These are phyloP conservation scores for Skeletonema grethae DNA, from an alignment of 108 stramenopile genomes.

Conservation along the genomic window DNA sequence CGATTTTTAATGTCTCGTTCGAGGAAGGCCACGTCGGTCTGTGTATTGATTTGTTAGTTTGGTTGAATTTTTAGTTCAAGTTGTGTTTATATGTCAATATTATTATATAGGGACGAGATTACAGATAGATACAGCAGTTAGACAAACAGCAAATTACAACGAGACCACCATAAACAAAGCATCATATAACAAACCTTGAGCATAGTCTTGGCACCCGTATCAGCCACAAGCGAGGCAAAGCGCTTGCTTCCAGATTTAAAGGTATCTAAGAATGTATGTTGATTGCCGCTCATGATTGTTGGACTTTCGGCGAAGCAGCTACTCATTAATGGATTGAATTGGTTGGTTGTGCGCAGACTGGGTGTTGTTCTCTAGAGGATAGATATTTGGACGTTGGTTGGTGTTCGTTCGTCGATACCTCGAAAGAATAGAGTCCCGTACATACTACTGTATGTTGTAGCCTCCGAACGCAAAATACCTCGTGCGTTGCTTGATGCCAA, in stretches of 20 bases:
- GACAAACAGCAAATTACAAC: not conserved
- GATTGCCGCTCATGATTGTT: conserved; percentile 9
- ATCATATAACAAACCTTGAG: conserved; percentile 61
- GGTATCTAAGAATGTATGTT: conserved; percentile 14
- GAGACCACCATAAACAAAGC: conserved; percentile 8
- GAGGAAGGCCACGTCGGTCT: conserved; percentile 85
- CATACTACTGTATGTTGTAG: too few species aligned
- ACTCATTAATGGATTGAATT: not conserved
- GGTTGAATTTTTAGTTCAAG: too few species aligned
- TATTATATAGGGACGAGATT: not conserved
- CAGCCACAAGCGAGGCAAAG: conserved; percentile 52
- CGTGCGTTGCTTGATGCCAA: too few species aligned
- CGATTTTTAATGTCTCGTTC: conserved; percentile 89
- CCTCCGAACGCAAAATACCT: too few species aligned
- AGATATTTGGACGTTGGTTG: not conserved
- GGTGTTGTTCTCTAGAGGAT: too few species aligned
- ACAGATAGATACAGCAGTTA: not conserved
- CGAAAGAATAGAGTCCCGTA: too few species aligned
- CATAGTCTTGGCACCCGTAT: conserved; percentile 88
- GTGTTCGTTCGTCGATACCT: too few species aligned
- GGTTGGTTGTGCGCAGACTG: not conserved
- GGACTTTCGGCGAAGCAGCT: not conserved
- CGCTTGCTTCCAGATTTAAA: conserved; percentile 33
- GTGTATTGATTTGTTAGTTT: not conserved
- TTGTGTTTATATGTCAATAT: too few species aligned